phyloP scores from a whole-genome alignment of 2,329 filamentous ascomycete species.

The Triangularia setosa region DNA sequence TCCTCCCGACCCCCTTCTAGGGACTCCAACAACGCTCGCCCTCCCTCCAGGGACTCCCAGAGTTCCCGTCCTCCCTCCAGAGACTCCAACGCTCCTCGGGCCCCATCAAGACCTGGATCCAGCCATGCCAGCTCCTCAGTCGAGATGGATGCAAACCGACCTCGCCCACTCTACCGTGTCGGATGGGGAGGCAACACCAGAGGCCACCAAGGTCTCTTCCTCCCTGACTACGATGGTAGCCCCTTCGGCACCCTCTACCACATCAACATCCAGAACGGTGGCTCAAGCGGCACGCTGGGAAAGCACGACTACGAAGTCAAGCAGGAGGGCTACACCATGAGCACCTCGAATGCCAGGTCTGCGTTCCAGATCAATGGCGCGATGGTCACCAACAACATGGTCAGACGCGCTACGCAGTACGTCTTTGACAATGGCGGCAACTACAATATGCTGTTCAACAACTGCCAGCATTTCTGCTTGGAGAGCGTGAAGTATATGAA shows the following conservation, averaged over 20 bases:
- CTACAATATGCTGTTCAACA: not conserved
- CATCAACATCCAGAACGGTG: not conserved
- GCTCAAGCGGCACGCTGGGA: not conserved
- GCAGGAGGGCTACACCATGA: not conserved
- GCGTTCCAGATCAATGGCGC: not conserved
- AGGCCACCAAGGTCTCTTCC: not conserved
- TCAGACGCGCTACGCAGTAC: not conserved
- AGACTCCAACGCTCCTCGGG: not conserved
- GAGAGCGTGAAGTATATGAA: not conserved
- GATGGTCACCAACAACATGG: not conserved
- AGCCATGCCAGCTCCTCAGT: not conserved
- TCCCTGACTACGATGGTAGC: not conserved
- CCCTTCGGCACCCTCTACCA: not conserved
- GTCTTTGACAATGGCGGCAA: not conserved
- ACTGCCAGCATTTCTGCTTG: slow-evolving; percentile 4
- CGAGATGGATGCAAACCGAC: not conserved
- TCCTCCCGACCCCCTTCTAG: not conserved
- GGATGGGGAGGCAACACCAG: not conserved
- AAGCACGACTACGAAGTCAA: not conserved
- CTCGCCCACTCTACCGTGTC: not conserved
- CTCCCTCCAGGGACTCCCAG: too few species aligned
- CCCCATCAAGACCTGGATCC: not conserved
- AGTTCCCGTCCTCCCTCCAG: not conserved
- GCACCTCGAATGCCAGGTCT: not conserved
- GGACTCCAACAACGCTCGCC: not conserved